Evolutionary conservation across 2,329 filamentous ascomycete species (phyloP), one percentile per base, ranked within the genome.

Genomic region (Claviceps lovelessii): DNA sequence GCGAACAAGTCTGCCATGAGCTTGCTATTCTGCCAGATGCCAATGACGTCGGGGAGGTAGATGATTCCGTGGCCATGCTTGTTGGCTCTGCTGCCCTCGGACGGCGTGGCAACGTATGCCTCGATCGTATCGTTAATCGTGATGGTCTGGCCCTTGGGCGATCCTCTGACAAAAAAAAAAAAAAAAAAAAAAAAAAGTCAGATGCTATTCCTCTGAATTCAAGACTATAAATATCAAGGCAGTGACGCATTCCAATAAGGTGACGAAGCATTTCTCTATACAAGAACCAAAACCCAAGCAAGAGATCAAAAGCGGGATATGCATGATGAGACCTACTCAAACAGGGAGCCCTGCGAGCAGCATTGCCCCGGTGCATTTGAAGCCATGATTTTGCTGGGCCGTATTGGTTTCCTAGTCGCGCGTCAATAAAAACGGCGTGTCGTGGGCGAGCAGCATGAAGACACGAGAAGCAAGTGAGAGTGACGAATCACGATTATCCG

Each of bases 281-380:
- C 31, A 33, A 33, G 31, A 33, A 3, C 10, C 35, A 37, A 37
- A 35, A 37, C 35, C 11, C 35, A 10, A 49, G 17, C 15, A 33
- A 5, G 8, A 35, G 31, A 8, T 4, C 9, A 49, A 37, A 15
- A 42, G 37, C 19, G 19, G 5, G 17, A 13, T 35, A 19, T 2
- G n/a, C 17, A 53, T 28, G 23, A 39, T 10, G 17, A 31, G 13
- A 70, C 77, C 63, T 68, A 79, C 77, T 77, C 73, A 60, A 79
- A 76, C 64, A 72, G 75, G 57, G 76, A 67, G 56, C 77, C 78
- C 54, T 73, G 61, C 37, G 70, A 70, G 68, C 78, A 81, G 73
- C 78, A 81, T 54, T 68, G 61, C 54, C 63, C 74, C 13, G 77
- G 76, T 54, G 73, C 71, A 61, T 78, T 71, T 3, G 78, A 81